Base-by-base conservation (phyloP, 345 rosid species). In the Hypericum perforatum region DNA sequence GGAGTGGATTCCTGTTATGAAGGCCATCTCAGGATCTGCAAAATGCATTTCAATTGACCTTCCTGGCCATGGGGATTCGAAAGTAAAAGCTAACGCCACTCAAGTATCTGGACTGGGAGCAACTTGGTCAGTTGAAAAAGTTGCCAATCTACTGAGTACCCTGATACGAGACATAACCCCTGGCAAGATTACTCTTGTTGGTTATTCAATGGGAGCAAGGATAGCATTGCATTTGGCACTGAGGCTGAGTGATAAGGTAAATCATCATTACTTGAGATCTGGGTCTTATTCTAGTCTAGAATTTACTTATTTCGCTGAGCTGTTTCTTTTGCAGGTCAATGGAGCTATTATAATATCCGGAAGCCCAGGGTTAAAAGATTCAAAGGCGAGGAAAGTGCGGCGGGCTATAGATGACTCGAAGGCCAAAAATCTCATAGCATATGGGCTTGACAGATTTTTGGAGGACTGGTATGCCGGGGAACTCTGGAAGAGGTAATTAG, bases 121-220 rank as follows among this genome's bases (percentile, higher is more conserved):
- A 49, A 64, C 63, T 49, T 70, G 82, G 63, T 85, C 96, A 6
- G 71, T 91, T 56, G 84, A 82, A 61, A 55, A 60, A 40, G 69
- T 79, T 63, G 77, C 81, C 5, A 53, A 74, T 47, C 37, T 69
- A 60, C 32, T 91, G 44, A 60, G 40, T 54, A 67, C 69, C 62
- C 47, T 82, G 68, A 71, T 82, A 48, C 71, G 74, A 57, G 73
- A 61, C 14, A 59, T 85, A 56, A 74, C 80, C 59, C 78, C 86
- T 14, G 69, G 68, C 52, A 78, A 79, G 63, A 68, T 82, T n/a
- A 74, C 74, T 38, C 46, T 91, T 41, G 85, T 82, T 62, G 96
- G 92, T 49, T 91, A 91, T 62, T 91, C 96, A 11, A 81, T 86
- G 98, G 96, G 98, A 60, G 94, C 86, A 61, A 79, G 96, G 74